phyloP scores from a whole-genome alignment of 2,329 filamentous ascomycete genomes.

The Amesomyces nigricolor region DNA sequence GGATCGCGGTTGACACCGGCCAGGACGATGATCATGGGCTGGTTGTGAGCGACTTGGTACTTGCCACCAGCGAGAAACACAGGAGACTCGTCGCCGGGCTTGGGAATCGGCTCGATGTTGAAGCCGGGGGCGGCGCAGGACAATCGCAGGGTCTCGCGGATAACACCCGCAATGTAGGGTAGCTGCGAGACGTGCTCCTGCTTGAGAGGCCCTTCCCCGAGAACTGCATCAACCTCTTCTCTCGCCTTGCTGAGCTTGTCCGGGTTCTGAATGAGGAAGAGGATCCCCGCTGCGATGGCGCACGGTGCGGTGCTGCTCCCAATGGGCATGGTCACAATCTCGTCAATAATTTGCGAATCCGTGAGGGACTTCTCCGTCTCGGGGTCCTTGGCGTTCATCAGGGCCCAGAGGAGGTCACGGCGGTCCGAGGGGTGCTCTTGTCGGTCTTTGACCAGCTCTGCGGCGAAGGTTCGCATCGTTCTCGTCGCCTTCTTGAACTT shows the following conservation, averaged over 20 bases:
- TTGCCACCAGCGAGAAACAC: slow-evolving; percentile 44
- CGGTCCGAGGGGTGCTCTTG: slow-evolving; percentile 47
- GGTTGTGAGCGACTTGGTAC: slow-evolving; percentile 45
- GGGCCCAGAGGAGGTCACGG: slow-evolving; percentile 55
- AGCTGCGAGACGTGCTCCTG: slow-evolving; percentile 47
- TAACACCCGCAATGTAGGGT: slow-evolving; percentile 48
- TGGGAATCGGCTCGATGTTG: slow-evolving; percentile 46
- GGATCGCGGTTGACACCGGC: slow-evolving; percentile 47
- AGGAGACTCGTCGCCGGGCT: slow-evolving; percentile 36
- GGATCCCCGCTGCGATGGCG: slow-evolving; percentile 41
- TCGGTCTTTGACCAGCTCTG: slow-evolving; percentile 52
- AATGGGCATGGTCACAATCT: slow-evolving; percentile 63
- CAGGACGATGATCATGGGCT: slow-evolving; percentile 45
- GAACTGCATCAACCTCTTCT: slow-evolving; percentile 47
- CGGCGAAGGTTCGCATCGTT: slow-evolving; percentile 49
- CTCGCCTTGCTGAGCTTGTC: slow-evolving; percentile 44
- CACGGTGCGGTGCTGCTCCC: slow-evolving; percentile 47
- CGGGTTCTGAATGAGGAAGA: slow-evolving; percentile 48
- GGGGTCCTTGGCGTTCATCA: slow-evolving; percentile 55
- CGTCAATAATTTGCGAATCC: slow-evolving; percentile 58
- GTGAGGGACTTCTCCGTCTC: slow-evolving; percentile 54
- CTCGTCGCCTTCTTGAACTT: slow-evolving; percentile 51
- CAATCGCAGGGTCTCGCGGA: slow-evolving; percentile 51
- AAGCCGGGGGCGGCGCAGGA: slow-evolving; percentile 50
- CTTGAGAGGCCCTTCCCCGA: slow-evolving; percentile 41